phyloP scores from a whole-genome alignment of 2,329 filamentous ascomycete species.

The Beauveria sp. region DNA sequence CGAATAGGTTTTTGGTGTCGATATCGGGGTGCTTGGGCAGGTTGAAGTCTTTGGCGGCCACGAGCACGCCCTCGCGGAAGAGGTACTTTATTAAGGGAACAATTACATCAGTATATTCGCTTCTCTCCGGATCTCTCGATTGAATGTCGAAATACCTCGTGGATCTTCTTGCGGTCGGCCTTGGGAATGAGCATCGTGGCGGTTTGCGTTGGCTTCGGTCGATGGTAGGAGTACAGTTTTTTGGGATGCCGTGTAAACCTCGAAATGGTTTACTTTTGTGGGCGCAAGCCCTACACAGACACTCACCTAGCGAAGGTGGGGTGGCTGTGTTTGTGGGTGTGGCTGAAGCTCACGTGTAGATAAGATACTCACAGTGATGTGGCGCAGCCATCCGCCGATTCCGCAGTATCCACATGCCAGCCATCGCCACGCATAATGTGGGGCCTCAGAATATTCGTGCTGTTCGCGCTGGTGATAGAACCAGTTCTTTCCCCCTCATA shows the following conservation, averaged over 20 bases:
- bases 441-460: not conserved
- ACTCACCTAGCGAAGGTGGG: conserved; percentile 28
- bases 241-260: conserved; percentile 28
- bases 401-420: not conserved
- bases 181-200: conserved; percentile 96
- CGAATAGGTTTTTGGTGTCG: conserved; percentile 99
- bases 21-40: conserved; percentile 95
- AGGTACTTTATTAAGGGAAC: conserved; percentile 59
- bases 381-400: not conserved
- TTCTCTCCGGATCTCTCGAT: not conserved
- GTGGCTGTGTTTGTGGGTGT: conserved; percentile 22
- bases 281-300: conserved; percentile 34
- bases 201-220: conserved; percentile 38
- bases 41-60: conserved; percentile 99
- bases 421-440: not conserved
- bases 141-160: conserved; percentile 52
- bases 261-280: conserved; percentile 40
- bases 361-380: conserved; percentile 13
- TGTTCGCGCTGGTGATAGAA: too few species aligned
- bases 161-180: conserved; percentile 99
- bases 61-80: conserved; percentile 88
- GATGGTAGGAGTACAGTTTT: conserved; percentile 43
- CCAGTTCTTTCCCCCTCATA: not conserved
- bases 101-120: conserved; percentile 13
- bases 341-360: conserved; percentile 26